Evolutionary conservation across 225 moss, liverwort and hornwort species (phyloP).

Genomic region (Sphagnum tenellum): DNA sequence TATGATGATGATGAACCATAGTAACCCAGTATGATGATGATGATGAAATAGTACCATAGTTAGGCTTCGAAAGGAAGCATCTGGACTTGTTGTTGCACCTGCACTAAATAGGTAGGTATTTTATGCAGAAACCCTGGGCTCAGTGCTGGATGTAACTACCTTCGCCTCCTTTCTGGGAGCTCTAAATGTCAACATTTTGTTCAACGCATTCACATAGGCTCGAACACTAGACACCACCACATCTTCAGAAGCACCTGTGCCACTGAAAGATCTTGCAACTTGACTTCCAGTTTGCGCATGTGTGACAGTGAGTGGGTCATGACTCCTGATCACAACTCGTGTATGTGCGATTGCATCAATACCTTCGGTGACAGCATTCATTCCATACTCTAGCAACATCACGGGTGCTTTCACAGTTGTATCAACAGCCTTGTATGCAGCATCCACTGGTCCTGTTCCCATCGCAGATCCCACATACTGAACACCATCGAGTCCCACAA

Average conservation of each 20-base stretch:
- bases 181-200: constrained; percentile 80
- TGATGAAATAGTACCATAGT: too few species aligned
- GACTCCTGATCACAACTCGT: constrained; percentile 70
- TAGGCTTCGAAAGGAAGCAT: too few species aligned
- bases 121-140: too few species aligned
- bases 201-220: constrained; percentile 88
- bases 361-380: constrained; percentile 83
- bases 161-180: neutral
- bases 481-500: constrained; percentile 67
- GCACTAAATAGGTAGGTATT: too few species aligned
- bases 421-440: constrained; percentile 94
- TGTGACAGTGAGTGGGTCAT: constrained; percentile 47
- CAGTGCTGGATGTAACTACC: too few species aligned
- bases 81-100: too few species aligned
- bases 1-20: too few species aligned
- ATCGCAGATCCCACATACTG: constrained; percentile 64
- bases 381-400: constrained; percentile 64
- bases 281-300: constrained; percentile 67
- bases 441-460: constrained; percentile 89
- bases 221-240: constrained; percentile 88
- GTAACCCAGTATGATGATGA: too few species aligned
- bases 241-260: constrained; percentile 81
- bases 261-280: constrained; percentile 75
- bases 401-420: constrained; percentile 71
- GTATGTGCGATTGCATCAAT: constrained; percentile 88